Base-by-base conservation (phyloP, 2,329 filamentous ascomycete species). In the Pseudogymnoascus sp. region DNA sequence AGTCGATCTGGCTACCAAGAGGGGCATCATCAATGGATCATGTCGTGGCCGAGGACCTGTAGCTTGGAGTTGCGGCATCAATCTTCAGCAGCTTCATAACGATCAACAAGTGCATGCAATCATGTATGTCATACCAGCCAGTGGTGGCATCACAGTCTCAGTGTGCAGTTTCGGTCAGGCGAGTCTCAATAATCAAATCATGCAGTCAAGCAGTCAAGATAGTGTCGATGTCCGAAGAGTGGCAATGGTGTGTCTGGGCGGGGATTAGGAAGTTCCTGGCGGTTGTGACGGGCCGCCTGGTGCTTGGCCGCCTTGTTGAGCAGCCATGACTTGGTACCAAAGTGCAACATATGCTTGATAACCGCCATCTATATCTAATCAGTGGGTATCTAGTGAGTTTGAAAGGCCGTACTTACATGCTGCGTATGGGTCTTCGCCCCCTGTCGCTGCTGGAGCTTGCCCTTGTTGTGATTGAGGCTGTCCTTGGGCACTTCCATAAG, bases 271-370 rank as follows among this genome's bases (percentile, higher is more conserved):
- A 58, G 74, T 73, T 65, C 75, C 75, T 28, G 76, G 75, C 62
- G 76, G 76, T 64, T 76, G 76, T 18, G 73, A 72, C 60, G 71
- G 64, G 45, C 77, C 75, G 61, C 72, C 71, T 59, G 71, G 65
- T 61, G 73, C 72, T 35, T 70, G 69, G 35, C 66, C 71, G 58
- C 68, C 66, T 69, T 78, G 76, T 71, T 83, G 81, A 70, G 81
- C 78, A 60, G 81, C 80, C 71, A 84, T 73, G 58, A 88, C 89
- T 71, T 90, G 87, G 77, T 91, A 93, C 90, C 90, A 95, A 69
- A 93, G 80, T 41, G 88, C 85, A 64, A 91, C 76, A 73, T 93
- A 95, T 69, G 88, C 88, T 69, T 92, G 83, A 75, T 93, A 93
- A 65, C 90, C 90, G 67, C 90, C 90, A 76, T 93, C 85, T 87